Evolutionary conservation across 2,329 filamentous ascomycete genomes (phyloP), one percentile per base, ranked within the genome.

Genomic region (Sclerotiophoma versabilis): DNA sequence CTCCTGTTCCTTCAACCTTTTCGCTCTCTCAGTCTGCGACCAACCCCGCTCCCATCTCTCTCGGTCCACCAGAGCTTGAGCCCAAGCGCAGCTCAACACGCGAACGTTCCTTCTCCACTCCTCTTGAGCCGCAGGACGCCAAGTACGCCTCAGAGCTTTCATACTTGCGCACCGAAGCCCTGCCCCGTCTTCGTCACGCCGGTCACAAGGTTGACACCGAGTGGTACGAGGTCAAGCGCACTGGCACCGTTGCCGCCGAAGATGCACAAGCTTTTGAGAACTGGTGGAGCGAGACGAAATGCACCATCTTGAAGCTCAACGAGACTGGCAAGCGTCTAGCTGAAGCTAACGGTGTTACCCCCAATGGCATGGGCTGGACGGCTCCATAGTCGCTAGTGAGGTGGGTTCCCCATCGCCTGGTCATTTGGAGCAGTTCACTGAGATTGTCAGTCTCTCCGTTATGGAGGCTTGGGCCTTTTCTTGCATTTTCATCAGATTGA

Each of bases 111-210:
- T 72, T 71, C 64, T 69, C 68, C 11, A 69, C 63, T 10, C 73
- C 73, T 7, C 64, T 70, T 15, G 66, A 75, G 49, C 68, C 71
- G n/a, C 65, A 68, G 49, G 64, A 69, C 32, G 63, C 68, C 34
- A 71, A 73, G 54, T 73, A 71, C 38, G 60, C 60, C n/a, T 64
- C 65, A 3, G 72, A 76, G 62, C 62, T 76, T 29, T 72, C 71
- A 15, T 71, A 77, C 39, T 59, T 80, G 32, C 75, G 74, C 52
- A 69, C 70, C 27, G 71, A 74, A 49, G 68, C 73, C n/a, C 63
- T 80, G 26, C 71, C 76, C 3, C 76, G 78, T 46, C 74, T 81
- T 49, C 75, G 76, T 27, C 79, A 80, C 52, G 56, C 66, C 32
- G 60, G 62, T 19, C 70, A 65, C 61, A 67, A 72, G 39, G 69